Evolutionary conservation across 1,284 basidiomycete genomes (phyloP).

Genomic region (Ceratobasidium sp.): DNA sequence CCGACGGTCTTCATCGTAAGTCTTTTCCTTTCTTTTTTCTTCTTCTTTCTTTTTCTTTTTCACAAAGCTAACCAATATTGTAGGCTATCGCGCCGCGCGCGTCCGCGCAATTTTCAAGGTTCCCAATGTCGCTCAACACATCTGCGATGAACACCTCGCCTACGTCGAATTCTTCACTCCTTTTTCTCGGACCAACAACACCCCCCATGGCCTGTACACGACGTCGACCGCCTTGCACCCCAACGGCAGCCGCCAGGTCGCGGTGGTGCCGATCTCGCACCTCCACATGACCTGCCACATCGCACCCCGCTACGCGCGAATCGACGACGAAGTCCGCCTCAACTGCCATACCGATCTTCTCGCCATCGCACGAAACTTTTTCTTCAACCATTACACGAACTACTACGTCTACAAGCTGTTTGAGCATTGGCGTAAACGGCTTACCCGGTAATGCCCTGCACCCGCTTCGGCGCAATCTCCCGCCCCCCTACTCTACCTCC

Average conservation of each 20-base stretch:
- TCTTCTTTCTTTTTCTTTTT: neutral
- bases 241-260: neutral
- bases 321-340: neutral
- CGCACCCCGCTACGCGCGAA: constrained; percentile 1
- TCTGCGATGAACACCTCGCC: neutral
- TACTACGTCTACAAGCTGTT: constrained; percentile 6
- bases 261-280: constrained; percentile 9
- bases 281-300: constrained; percentile 25
- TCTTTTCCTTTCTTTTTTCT: neutral
- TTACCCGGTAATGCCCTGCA: neutral
- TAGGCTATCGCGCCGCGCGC: constrained; percentile 12
- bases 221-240: neutral
- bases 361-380: neutral
- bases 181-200: neutral
- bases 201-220: constrained; percentile 5
- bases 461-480: too few relatives aligned
- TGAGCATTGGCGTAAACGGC: constrained; percentile 23
- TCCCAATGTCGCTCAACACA: neutral
- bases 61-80: neutral
- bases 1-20: neutral
- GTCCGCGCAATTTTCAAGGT: constrained; percentile 7
- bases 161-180: constrained; percentile 32
- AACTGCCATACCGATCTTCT: neutral
- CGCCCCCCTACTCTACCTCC: neutral
- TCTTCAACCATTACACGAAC: constrained; percentile 18